These are phyloP conservation scores for Malus hybrid DNA, from an alignment of 331 rosid genomes.

Conservation along the genomic window DNA sequence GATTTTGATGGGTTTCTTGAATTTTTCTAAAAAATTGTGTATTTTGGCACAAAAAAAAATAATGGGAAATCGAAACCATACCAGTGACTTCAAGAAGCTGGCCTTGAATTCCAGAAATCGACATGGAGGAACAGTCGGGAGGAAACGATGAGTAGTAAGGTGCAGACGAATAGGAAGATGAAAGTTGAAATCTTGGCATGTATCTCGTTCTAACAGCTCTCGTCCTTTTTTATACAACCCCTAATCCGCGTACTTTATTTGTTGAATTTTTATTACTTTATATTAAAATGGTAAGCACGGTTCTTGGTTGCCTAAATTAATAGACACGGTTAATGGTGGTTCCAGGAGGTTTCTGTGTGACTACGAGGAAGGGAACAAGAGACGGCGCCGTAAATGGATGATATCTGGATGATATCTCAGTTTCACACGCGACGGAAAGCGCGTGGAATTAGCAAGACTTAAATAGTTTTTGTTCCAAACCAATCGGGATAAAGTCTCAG, in stretches of 20 bases:
- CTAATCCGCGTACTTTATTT: not conserved
- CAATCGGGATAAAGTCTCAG: too few species aligned
- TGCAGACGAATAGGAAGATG: not conserved
- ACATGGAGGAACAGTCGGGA: slow-evolving; percentile 23
- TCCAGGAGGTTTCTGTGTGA: not conserved
- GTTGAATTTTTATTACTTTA: not conserved
- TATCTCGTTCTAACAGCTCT: not conserved
- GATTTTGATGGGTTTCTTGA: not conserved
- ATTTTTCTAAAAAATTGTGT: too few species aligned
- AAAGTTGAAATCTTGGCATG: not conserved
- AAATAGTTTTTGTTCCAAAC: too few species aligned
- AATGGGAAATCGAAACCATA: slow-evolving; percentile 1
- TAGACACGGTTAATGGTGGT: not conserved
- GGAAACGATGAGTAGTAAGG: not conserved
- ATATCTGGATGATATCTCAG: not conserved
- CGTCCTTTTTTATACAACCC: not conserved
- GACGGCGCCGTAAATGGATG: not conserved
- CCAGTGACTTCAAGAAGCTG: slow-evolving; percentile 68
- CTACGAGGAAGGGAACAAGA: not conserved
- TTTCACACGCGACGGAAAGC: not conserved
- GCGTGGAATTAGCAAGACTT: not conserved
- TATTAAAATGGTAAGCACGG: not conserved
- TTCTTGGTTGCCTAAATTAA: not conserved
- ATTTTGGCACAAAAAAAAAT: not conserved
- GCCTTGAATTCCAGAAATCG: slow-evolving; percentile 54